Percentiles rank a stretch among this genome's conserved stretches.
Conservation (phyloP, 495 filamentous ascomycete species). For the Paragyromitra xinjiangensis region DNA sequence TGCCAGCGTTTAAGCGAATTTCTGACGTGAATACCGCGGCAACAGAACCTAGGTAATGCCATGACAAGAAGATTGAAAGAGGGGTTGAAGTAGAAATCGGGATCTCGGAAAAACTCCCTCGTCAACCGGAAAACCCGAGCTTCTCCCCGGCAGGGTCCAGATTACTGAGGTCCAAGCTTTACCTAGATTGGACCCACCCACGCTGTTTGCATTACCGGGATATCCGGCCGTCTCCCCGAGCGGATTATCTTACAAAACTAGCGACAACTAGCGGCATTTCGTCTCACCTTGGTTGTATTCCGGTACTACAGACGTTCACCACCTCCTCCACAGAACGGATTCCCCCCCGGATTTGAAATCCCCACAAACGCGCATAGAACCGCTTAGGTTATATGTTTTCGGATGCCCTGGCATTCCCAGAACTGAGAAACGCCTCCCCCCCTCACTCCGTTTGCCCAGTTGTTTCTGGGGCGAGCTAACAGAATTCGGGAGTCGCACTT, state of each 20-base stretch:
- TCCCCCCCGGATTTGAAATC: not conserved
- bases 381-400: not conserved
- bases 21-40: not conserved
- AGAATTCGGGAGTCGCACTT: not conserved
- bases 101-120: not conserved
- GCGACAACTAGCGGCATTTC: not conserved
- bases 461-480: not conserved
- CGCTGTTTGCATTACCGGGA: not conserved
- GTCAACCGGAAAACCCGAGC: conserved; percentile 5
- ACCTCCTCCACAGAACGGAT: not conserved
- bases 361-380: not conserved
- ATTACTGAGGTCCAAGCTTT: not conserved
- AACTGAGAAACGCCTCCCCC: conserved; percentile 1
- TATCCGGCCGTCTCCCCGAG: not conserved
- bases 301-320: no score
- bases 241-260: not conserved
- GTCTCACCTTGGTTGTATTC: not conserved
- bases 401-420: not conserved
- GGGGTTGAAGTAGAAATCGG: not conserved
- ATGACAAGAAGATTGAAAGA: not conserved
- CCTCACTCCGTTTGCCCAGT: not conserved
- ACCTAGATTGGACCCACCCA: not conserved
- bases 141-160: conserved; percentile 1
- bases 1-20: not conserved
- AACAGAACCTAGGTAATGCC: not conserved